Evolutionary conservation across 1,139 yeast species (phyloP).

Genomic region (Kodamaea derodonti): DNA sequence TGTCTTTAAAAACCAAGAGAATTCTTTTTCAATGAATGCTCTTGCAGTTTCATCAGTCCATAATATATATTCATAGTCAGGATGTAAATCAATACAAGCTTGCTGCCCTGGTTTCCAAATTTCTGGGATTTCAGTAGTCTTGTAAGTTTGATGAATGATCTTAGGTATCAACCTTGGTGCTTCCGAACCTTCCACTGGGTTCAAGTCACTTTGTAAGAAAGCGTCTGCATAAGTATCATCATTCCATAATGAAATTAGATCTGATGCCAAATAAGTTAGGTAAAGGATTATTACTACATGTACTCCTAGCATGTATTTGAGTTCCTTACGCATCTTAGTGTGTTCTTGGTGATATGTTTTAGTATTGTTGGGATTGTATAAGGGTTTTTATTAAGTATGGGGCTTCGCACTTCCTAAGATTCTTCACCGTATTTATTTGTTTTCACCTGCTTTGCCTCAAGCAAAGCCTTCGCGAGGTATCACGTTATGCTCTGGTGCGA

Average conservation of each 20-base stretch:
- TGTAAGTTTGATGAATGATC: slow-evolving; percentile 91
- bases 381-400: not conserved
- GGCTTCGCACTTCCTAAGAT: not conserved
- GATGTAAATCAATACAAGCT: slow-evolving; percentile 72
- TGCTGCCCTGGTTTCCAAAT: slow-evolving; percentile 78
- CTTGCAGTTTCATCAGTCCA: slow-evolving; percentile 91
- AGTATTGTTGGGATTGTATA: not conserved
- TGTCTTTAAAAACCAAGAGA: slow-evolving; percentile 80
- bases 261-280: slow-evolving; percentile 63
- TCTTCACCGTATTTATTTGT: slow-evolving; percentile 1
- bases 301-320: slow-evolving; percentile 54
- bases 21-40: slow-evolving; percentile 71
- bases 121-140: slow-evolving; percentile 71
- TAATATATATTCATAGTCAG: slow-evolving; percentile 79
- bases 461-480: not conserved
- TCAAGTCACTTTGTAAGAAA: slow-evolving; percentile 54
- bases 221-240: slow-evolving; percentile 71
- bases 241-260: slow-evolving; percentile 67
- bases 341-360: not conserved
- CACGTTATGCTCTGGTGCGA: not conserved
- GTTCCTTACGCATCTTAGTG: slow-evolving; percentile 49
- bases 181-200: slow-evolving; percentile 38
- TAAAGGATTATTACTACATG: slow-evolving; percentile 54
- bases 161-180: slow-evolving; percentile 65
- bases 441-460: not conserved